A percentile compares a stretch with the other conserved stretches of the same genome.
These are phyloP conservation scores for Ehretia macrophylla DNA, from an alignment of 257 asterid species.

Conservation along the genomic window DNA sequence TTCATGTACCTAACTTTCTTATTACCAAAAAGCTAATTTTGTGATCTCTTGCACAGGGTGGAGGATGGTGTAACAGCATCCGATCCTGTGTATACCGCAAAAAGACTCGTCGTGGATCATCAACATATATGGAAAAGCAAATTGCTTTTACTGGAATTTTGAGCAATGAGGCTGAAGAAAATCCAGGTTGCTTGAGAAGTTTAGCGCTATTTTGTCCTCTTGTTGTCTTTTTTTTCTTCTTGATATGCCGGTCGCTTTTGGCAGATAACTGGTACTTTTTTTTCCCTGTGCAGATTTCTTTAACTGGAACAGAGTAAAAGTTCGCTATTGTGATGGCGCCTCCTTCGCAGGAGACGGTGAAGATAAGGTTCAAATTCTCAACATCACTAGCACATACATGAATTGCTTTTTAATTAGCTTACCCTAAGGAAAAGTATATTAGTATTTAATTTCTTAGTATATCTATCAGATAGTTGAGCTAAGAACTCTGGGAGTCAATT, in stretches of 20 bases:
- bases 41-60: slow-evolving; percentile 58
- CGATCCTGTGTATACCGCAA: slow-evolving; percentile 75
- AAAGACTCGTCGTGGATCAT: slow-evolving; percentile 83
- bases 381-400: not conserved
- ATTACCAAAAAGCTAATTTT: not conserved
- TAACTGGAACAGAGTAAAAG: slow-evolving; percentile 95
- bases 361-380: slow-evolving; percentile 44
- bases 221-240: not conserved
- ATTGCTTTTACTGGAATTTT: slow-evolving; percentile 76
- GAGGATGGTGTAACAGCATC: slow-evolving; percentile 94
- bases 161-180: slow-evolving; percentile 82
- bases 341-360: slow-evolving; percentile 91
- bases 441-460: too few species aligned
- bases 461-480: too few species aligned
- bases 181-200: slow-evolving; percentile 57
- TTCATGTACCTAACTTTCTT: not conserved
- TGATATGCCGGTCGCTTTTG: not conserved
- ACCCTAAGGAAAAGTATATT: too few species aligned
- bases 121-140: slow-evolving; percentile 60
- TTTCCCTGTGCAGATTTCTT: slow-evolving; percentile 59
- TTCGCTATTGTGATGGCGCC: slow-evolving; percentile 95
- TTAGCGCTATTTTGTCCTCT: not conserved
- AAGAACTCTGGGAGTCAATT: too few species aligned
- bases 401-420: not conserved
- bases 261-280: not conserved